Evolutionary conservation across 2,329 filamentous ascomycete species (phyloP).

Genomic region (Metarhizium humberi): DNA sequence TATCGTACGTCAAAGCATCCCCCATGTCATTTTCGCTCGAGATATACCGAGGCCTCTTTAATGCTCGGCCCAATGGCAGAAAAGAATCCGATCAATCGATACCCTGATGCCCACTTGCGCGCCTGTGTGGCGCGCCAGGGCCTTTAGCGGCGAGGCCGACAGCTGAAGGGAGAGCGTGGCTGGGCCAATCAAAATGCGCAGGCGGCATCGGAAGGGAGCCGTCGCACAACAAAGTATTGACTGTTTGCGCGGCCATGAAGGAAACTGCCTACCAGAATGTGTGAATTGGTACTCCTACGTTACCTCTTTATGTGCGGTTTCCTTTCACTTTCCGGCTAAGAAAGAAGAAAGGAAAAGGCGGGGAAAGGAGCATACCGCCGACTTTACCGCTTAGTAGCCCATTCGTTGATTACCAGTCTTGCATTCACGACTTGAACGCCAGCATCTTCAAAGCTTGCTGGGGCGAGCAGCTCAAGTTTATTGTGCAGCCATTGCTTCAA

Average conservation of each 20-base stretch:
- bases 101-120: background rate
- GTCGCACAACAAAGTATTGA: too few species aligned
- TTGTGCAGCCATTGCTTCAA: slow-evolving; percentile 15
- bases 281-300: too few species aligned
- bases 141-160: background rate
- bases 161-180: background rate
- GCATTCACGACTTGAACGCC: slow-evolving; percentile 14
- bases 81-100: background rate
- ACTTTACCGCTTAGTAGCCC: slow-evolving; percentile 18
- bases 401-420: slow-evolving; percentile 19
- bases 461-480: slow-evolving; percentile 18
- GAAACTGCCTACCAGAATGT: too few species aligned
- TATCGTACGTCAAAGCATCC: too few species aligned
- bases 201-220: too few species aligned
- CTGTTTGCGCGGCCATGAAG: background rate
- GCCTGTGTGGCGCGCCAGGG: background rate
- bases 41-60: background rate
- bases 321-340: too few species aligned
- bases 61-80: background rate
- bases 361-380: slow-evolving; percentile 2
- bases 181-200: background rate
- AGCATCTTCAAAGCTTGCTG: slow-evolving; percentile 15
- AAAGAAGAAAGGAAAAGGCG: slow-evolving; percentile 2
- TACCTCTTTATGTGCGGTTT: too few species aligned
- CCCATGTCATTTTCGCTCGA: too few species aligned